These are phyloP conservation scores for Aquilaria yunnanensis DNA, from an alignment of 345 rosid genomes.

Conservation along the genomic window DNA sequence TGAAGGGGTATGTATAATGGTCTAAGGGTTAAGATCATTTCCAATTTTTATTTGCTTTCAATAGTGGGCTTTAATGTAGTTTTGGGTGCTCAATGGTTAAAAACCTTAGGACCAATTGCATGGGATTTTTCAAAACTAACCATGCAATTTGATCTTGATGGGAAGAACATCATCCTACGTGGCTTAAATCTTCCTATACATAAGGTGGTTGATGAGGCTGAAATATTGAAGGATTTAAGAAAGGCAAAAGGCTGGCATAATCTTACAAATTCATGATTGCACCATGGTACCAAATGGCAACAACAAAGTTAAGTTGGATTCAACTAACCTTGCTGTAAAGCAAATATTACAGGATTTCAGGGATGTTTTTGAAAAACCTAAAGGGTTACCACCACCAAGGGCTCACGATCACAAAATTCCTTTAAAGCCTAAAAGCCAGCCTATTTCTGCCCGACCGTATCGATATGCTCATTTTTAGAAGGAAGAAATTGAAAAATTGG, in stretches of 20 bases:
- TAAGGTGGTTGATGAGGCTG: background rate
- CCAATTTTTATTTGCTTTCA: background rate
- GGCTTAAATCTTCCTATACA: too few species aligned
- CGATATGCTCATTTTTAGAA: background rate
- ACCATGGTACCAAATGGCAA: background rate
- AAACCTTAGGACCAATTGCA: background rate
- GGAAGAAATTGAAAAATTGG: background rate
- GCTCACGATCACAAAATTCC: background rate
- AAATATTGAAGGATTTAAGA: background rate
- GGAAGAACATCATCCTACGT: background rate
- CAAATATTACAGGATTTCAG: background rate
- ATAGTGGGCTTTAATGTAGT: background rate
- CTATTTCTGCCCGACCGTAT: background rate
- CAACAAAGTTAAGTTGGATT: too few species aligned
- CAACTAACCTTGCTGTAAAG: too few species aligned
- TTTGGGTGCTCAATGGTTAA: too few species aligned
- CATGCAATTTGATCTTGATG: background rate
- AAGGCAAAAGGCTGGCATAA: background rate
- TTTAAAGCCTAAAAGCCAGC: background rate
- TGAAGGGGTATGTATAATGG: background rate
- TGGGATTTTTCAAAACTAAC: slow-evolving; percentile 7
- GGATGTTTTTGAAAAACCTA: background rate
- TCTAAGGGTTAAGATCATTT: background rate
- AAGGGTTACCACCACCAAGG: background rate
- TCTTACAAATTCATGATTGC: background rate